These are phyloP conservation scores for Planoprotostelium fungivorum DNA, from an alignment of 78 protist genomes.

Conservation along the genomic window DNA sequence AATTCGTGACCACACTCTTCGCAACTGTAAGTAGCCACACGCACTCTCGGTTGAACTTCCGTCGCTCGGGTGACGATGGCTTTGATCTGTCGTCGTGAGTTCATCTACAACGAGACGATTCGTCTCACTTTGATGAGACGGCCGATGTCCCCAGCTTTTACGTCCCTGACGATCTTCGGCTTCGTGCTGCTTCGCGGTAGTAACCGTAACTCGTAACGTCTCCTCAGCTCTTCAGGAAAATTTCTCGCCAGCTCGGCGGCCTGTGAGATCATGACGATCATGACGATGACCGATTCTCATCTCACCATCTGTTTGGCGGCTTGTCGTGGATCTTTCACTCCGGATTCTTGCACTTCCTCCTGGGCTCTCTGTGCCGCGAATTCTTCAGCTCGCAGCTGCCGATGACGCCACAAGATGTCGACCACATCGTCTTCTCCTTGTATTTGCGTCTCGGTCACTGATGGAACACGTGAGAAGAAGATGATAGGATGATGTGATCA, in stretches of 20 bases:
- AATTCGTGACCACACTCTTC: constrained; percentile 85
- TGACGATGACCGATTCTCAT: too few relatives aligned
- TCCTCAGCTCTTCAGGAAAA: neutral
- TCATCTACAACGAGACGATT: constrained; percentile 15
- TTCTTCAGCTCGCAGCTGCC: neutral
- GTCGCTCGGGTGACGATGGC: constrained; percentile 93
- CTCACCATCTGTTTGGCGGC: neutral
- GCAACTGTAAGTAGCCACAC: constrained; percentile 96
- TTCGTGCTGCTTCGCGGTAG: neutral
- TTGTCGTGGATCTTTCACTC: neutral
- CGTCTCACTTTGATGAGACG: constrained; percentile 22
- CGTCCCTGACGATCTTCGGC: neutral
- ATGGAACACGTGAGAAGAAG: constrained; percentile 11
- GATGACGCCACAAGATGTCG: neutral
- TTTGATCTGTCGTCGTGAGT: constrained; percentile 25
- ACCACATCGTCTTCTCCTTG: constrained; percentile 10
- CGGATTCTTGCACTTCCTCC: neutral
- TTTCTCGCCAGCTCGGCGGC: neutral
- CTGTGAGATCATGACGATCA: too few relatives aligned
- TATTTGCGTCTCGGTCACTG: neutral
- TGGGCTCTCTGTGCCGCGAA: neutral
- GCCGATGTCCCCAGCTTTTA: constrained; percentile 1
- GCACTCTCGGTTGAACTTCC: constrained; percentile 87
- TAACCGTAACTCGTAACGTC: neutral
- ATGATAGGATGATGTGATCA: constrained; percentile 16